These are phyloP conservation scores for Collybiopsis luxurians DNA, from an alignment of 768 basidiomycete species.

Conservation along the genomic window DNA sequence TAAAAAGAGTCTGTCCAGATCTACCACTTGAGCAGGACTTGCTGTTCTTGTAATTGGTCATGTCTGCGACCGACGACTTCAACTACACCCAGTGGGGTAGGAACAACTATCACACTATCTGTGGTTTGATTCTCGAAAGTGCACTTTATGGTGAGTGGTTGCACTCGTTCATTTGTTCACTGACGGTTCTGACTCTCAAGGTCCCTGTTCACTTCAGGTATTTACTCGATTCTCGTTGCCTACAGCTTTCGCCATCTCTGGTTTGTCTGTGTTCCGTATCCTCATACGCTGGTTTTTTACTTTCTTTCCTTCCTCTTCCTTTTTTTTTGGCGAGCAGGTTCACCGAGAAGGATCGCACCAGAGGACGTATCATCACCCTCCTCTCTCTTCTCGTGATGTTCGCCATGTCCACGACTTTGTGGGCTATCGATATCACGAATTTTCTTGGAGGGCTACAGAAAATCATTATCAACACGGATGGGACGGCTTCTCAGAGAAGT, in stretches of 20 bases:
- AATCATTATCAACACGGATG: not conserved
- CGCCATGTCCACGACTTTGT: not conserved
- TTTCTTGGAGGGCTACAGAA: too few relatives aligned
- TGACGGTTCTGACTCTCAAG: too few relatives aligned
- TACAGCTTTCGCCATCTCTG: not conserved
- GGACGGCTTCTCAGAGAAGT: not conserved
- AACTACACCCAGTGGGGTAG: not conserved
- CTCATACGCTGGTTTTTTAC: not conserved
- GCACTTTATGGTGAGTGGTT: not conserved
- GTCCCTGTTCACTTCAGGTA: not conserved
- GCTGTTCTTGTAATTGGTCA: too few relatives aligned
- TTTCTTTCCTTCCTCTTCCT: too few relatives aligned
- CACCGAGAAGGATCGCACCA: too few relatives aligned
- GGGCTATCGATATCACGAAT: too few relatives aligned
- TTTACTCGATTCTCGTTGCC: not conserved
- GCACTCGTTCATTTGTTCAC: too few relatives aligned
- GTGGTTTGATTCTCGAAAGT: conserved; percentile 1
- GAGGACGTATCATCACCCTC: not conserved
- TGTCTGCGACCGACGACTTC: not conserved
- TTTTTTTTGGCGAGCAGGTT: too few relatives aligned
- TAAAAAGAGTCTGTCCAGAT: too few relatives aligned
- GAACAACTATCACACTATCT: not conserved
- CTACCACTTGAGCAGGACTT: too few relatives aligned
- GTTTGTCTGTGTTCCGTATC: too few relatives aligned
- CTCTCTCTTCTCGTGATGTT: not conserved